Evolutionary conservation across 2,329 filamentous ascomycete genomes (phyloP), one percentile per base, ranked within the genome.

Genomic region (Aureobasidium sp.): DNA sequence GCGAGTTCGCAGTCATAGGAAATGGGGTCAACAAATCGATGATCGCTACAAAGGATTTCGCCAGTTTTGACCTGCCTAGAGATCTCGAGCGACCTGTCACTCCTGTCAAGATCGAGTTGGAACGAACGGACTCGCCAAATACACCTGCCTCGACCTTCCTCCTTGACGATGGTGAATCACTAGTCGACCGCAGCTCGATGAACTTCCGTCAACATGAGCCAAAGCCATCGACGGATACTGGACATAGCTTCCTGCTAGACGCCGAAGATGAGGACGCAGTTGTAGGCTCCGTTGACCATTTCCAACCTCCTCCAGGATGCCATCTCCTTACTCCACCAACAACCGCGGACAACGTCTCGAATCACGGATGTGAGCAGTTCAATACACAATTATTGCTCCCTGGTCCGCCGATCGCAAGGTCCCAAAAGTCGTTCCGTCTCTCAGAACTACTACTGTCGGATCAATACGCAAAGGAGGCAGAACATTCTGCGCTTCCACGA

Each of bases 131-230:
- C 27, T 31, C 35, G 15, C 57, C 44, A 12, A 45, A 49, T 7
- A 60, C 57, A 17, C 56, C 61, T 11, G 53, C 54, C 22, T 72
- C 67, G n/a, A 82, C 81, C 0, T 82, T 82, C 67, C 69, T 82
- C 4, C 74, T 82, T 5, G 75, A 81, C 61, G 81, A 83, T 44
- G 79, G 81, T 60, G 77, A 82, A 64, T 79, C 79, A 50, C 69
- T 83, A 35, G 85, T 82, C 61, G 82, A 84, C 8, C 47, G 57
- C 15, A 47, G 67, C 79, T 39, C 80, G 75, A 12, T 79, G 78
- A 17, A 76, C 29, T 33, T 24, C 12, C 19, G 50, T 17, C 29
- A 61, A 24, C 39, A 63, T 24, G 59, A 52, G 1, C 17, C 50
- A 17, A 40, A 60, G 11, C 35, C 60, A 31, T 50, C 27, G 29